Percentiles rank a stretch among this genome's conserved stretches.
phyloP scores from a whole-genome alignment of 2,329 filamentous ascomycete species.

The Neoscytalidium dimidiatum region DNA sequence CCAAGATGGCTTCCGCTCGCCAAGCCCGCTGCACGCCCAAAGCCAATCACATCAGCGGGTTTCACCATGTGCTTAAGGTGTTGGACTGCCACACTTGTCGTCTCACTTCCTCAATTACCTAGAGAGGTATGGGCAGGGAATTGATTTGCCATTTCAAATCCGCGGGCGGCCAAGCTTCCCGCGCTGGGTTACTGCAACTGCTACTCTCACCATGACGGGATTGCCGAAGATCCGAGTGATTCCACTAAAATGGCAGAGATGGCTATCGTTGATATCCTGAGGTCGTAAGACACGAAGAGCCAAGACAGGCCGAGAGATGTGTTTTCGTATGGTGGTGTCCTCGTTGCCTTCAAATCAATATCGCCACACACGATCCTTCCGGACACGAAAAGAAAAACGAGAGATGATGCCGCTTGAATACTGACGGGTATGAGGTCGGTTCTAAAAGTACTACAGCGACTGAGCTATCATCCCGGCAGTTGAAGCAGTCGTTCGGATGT shows the following conservation, averaged over 20 bases:
- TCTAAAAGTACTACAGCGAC: too few relatives aligned
- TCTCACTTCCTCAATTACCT: neutral
- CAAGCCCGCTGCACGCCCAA: slow-evolving; percentile 1
- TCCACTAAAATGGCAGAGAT: neutral
- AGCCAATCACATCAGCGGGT: slow-evolving; percentile 10
- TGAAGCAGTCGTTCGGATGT: too few relatives aligned
- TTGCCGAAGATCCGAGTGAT: neutral
- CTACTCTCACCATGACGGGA: neutral
- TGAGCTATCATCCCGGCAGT: too few relatives aligned
- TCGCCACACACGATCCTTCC: neutral
- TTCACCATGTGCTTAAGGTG: slow-evolving; percentile 1
- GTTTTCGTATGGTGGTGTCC: neutral
- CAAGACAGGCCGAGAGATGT: neutral
- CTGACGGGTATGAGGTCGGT: too few relatives aligned
- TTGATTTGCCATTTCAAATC: neutral
- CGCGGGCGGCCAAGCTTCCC: neutral
- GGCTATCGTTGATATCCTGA: neutral
- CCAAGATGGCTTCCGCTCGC: slow-evolving; percentile 10
- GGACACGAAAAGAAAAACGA: neutral
- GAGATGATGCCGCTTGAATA: neutral
- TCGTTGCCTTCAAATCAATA: neutral
- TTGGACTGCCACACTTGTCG: slow-evolving; percentile 12
- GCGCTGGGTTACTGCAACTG: neutral
- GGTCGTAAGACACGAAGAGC: neutral
- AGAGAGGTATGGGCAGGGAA: neutral